Base-by-base conservation (phyloP, 352 stramenopile genomes). In the Salisapilia sapeloensis region DNA sequence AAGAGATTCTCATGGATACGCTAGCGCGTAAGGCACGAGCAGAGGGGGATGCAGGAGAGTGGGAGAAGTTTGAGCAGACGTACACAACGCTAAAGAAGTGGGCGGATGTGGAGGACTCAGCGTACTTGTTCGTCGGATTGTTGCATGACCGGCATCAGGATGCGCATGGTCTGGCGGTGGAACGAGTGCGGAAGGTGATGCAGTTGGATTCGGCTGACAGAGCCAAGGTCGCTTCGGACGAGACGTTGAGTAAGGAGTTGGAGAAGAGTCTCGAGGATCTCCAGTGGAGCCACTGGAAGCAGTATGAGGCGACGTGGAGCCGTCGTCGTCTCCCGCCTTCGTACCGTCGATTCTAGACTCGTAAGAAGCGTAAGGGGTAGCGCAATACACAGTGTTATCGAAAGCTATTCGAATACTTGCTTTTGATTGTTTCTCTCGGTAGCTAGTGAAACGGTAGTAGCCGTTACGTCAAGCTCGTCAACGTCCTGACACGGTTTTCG, bases 141-240 rank as follows among this genome's bases (percentile, higher is more conserved):
- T 42, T 82, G 21, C 57, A 79, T 19, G 60, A 89, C 39, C 40
- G 56, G 6, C 72, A 72, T 34, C 51, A 64, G 17, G 40, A 50
- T 6, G 42, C 56, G 5, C 39, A 40, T 1, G 72, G 69, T 0
- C 45, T 82, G 9, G 53, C 63, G 20, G 32, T 85, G 5, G 64
- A 89, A 42, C 69, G 69, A 13, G 59, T 89, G 18, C 69, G 60
- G 13, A 84, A 82, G 50, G 53, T 83, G 9, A 48, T 56, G n/a
- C 59, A 56, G 3, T 28, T 82, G 24, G 63, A 80, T 12, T 31
- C 52, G 12, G 46, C 56, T 18, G 72, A 89, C 16, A 62, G 56
- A 33, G 51, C 52, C 29, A 89, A 89, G 56, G 64, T 85, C 37
- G 38, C 76, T 16, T 42, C 54, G 29, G 53, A 76, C 14, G 55